Conservation (phyloP, 768 basidiomycete species). For the Leccinellum albellum region DNA sequence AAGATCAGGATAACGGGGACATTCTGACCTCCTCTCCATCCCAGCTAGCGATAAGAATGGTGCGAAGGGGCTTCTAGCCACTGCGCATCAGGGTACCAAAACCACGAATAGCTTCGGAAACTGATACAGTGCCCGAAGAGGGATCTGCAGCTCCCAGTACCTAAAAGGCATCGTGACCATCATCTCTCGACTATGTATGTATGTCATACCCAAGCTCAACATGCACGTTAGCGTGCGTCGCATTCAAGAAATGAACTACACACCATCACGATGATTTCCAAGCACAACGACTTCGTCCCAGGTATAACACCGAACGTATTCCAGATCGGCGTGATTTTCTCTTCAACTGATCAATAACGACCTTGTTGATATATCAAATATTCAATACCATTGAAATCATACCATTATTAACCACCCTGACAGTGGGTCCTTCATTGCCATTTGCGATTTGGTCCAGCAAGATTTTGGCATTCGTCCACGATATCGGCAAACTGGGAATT, state of each 20-base stretch:
- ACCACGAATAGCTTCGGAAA: conserved; percentile 55
- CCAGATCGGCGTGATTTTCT: conserved; percentile 85
- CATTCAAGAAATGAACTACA: conserved; percentile 17
- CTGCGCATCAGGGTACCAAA: conserved; percentile 47
- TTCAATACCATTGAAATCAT: conserved; percentile 1
- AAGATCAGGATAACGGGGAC: no score
- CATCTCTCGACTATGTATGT: no score
- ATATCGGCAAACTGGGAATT: conserved; percentile 86
- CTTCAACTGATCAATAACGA: conserved; percentile 50
- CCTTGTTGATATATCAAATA: no score
- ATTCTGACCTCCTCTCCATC: conserved; percentile 62
- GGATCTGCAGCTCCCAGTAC: conserved; percentile 55
- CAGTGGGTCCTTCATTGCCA: conserved; percentile 34
- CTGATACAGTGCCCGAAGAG: conserved; percentile 51
- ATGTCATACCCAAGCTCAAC: no score
- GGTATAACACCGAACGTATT: conserved; percentile 87
- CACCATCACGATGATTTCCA: conserved; percentile 88
- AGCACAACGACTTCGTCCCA: conserved; percentile 83
- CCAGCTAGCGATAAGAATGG: conserved; percentile 75
- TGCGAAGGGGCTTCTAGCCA: conserved; percentile 68
- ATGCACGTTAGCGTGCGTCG: no score
- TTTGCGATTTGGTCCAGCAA: conserved; percentile 48
- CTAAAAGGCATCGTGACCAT: background rate
- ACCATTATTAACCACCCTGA: conserved; percentile 59
- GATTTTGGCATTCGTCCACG: conserved; percentile 76